Evolutionary conservation across 257 asterid species (phyloP), one percentile per base, ranked within the genome.

Genomic region (Agastache rugosa): DNA sequence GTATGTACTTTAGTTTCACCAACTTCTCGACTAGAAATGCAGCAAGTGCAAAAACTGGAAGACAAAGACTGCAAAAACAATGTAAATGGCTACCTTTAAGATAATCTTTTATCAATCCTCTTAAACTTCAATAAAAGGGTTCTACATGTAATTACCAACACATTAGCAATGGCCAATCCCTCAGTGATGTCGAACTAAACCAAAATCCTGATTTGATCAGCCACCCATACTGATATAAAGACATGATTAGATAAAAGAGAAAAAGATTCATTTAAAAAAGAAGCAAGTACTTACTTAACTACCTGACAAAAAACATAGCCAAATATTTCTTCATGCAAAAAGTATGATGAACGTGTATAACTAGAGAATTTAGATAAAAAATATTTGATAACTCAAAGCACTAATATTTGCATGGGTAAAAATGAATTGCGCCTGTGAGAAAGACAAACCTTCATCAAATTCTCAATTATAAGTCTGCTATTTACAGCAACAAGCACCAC

Each of bases 401-500:
- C 12, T 3, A 69, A 61, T 44, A 67, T 60, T 27, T 17, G 50
- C 39, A 79, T 2, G 53, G 20, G 71, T 16, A 20, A 15, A 8
- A 78, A 67, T 70, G 47, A 39, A 39, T 23, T 27, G 44, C 23
- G 16, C 11, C 8, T 44, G 70, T 39, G 41, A 1, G 63, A 67
- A 75, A 71, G 44, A 62, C 89, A 15, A 64, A 92, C 99, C 99
- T 95, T 95, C 97, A 95, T 89, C 87, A 95, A 79, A 81, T 95
- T 95, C 77, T 95, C 99, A 70, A 95, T 92, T 71, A 95, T 92
- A 79, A 95, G 97, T 83, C 99, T 88, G 86, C 99, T 78, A 85
- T 95, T 95, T 83, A 95, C 96, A 48, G 99, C 97, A 59, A 92
- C 96, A 79, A 95, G 99, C 83, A 95, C 99, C 89, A 95, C 99